Conservation (phyloP, 2,329 filamentous ascomycete genomes). For the Colletotrichum navitas region DNA sequence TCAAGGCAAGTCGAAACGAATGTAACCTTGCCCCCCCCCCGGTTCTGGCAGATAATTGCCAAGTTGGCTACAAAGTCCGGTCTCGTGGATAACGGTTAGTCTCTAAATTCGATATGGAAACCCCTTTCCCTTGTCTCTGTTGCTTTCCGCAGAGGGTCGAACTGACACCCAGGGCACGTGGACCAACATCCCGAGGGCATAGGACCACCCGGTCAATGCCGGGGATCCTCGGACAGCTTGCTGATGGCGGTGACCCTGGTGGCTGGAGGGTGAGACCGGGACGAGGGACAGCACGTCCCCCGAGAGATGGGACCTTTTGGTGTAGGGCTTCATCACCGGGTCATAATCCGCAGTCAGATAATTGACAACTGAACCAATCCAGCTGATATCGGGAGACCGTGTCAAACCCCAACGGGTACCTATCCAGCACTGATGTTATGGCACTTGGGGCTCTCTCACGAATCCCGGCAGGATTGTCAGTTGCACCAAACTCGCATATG, state of each 20-base stretch:
- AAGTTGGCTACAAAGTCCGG: slow-evolving; percentile 49
- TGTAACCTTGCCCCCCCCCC: not conserved
- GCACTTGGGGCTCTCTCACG: not conserved
- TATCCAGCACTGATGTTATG: not conserved
- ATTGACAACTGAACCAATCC: not conserved
- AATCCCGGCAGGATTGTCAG: not conserved
- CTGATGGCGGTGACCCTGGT: slow-evolving; percentile 68
- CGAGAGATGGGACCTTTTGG: slow-evolving; percentile 59
- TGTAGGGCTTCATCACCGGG: slow-evolving; percentile 59
- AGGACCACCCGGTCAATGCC: slow-evolving; percentile 60
- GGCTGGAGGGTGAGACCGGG: slow-evolving; percentile 67
- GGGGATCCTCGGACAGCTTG: slow-evolving; percentile 60
- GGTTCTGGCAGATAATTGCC: not conserved
- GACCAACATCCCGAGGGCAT: slow-evolving; percentile 53
- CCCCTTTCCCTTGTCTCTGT: not conserved
- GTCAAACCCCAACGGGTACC: not conserved
- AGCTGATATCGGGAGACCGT: too few species aligned
- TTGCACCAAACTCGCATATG: not conserved
- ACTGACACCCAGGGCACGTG: slow-evolving; percentile 53
- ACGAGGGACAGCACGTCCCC: slow-evolving; percentile 62
- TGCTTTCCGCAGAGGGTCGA: not conserved
- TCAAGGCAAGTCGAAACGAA: slow-evolving; percentile 52
- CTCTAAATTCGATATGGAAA: slow-evolving; percentile 64
- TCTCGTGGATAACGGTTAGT: slow-evolving; percentile 68
- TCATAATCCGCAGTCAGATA: slow-evolving; percentile 2